These are phyloP conservation scores for Podila epicladia DNA, from an alignment of 192 early-diverging fungal genomes.

Conservation along the genomic window DNA sequence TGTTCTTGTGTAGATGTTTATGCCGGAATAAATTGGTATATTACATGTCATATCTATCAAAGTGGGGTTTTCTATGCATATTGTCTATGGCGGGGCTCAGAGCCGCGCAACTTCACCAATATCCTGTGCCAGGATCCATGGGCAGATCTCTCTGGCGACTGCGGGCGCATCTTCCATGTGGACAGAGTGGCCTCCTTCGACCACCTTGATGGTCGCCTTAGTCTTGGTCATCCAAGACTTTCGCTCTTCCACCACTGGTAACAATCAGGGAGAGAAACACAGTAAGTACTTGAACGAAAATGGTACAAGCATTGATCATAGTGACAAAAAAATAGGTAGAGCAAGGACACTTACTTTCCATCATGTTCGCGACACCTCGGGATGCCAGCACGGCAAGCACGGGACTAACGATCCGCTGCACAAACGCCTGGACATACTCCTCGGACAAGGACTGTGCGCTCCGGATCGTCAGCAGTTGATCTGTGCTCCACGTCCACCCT, in stretches of 20 bases:
- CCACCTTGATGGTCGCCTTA: constrained; percentile 14
- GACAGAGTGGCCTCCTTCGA: constrained; percentile 29
- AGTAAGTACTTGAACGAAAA: not conserved
- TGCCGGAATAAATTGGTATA: not conserved
- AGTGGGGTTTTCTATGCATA: too few relatives aligned
- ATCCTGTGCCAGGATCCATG: constrained; percentile 31
- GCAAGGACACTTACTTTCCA: not conserved
- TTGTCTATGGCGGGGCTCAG: not conserved
- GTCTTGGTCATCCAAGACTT: constrained; percentile 10
- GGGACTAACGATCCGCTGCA: constrained; percentile 30
- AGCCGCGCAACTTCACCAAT: constrained; percentile 11
- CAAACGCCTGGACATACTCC: constrained; percentile 25
- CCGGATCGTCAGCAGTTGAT: constrained; percentile 34
- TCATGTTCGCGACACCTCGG: constrained; percentile 10
- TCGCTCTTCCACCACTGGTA: constrained; percentile 13
- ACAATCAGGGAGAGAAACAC: not conserved
- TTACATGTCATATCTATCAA: too few relatives aligned
- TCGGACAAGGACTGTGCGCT: constrained; percentile 44
- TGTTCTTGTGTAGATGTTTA: not conserved
- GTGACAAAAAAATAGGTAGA: not conserved
- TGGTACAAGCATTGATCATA: not conserved
- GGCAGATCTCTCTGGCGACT: constrained; percentile 12
- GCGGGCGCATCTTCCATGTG: constrained; percentile 37
- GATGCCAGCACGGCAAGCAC: constrained; percentile 26
- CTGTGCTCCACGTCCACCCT: constrained; percentile 47